phyloP scores from a whole-genome alignment of 202 grass and related monocot genomes.

The Musa balbisiana region DNA sequence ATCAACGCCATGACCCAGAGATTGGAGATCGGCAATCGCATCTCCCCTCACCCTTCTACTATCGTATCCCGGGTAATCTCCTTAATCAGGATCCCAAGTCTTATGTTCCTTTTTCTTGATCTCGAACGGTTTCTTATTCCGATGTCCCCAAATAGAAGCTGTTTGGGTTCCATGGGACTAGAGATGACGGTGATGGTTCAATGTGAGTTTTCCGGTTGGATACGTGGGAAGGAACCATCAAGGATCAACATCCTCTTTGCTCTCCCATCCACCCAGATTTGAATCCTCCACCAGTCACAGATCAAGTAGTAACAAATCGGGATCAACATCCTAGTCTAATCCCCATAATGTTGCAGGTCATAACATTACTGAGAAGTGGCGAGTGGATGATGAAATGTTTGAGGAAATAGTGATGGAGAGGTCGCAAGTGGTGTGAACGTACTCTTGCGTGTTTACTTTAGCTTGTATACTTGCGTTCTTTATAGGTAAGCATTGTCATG shows the following conservation, averaged over 20 bases:
- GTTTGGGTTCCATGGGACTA: background rate
- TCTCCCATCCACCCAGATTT: too few species aligned
- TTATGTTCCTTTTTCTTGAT: background rate
- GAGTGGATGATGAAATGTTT: background rate
- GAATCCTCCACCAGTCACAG: too few species aligned
- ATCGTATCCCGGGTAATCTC: slow-evolving; percentile 76
- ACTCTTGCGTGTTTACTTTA: background rate
- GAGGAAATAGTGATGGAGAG: background rate
- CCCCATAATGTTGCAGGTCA: too few species aligned
- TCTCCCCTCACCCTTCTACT: slow-evolving; percentile 74
- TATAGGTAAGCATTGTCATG: too few species aligned
- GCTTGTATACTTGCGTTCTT: background rate
- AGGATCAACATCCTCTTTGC: too few species aligned
- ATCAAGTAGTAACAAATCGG: background rate
- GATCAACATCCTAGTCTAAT: too few species aligned
- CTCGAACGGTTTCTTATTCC: background rate
- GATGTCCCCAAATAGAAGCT: background rate
- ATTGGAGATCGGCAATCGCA: slow-evolving; percentile 76
- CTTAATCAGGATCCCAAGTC: slow-evolving; percentile 45
- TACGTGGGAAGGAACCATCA: too few species aligned
- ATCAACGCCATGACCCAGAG: slow-evolving; percentile 54
- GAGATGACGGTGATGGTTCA: background rate
- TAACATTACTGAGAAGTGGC: background rate
- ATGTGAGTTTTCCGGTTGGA: background rate
- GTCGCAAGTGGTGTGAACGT: background rate